A percentile compares a stretch with the other conserved stretches of the same genome.
Evolutionary conservation across 495 filamentous ascomycete genomes (phyloP).

Genomic region (Pyronema domesticum): DNA sequence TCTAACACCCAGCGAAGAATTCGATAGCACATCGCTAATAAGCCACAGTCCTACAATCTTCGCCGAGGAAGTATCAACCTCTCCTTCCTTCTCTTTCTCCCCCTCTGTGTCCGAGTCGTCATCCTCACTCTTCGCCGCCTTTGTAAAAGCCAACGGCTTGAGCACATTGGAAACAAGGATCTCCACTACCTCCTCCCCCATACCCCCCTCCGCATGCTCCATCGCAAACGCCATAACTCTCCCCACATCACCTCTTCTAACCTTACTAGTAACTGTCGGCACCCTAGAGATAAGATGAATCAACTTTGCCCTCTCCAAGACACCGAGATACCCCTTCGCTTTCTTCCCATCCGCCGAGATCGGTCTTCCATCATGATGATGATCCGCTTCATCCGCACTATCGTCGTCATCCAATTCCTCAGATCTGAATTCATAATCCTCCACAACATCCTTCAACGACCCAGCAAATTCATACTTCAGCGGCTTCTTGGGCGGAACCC

Average conservation of each 20-base stretch:
- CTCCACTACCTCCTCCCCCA: slow-evolving; percentile 74
- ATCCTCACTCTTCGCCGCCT: slow-evolving; percentile 23
- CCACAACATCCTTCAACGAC: slow-evolving; percentile 14
- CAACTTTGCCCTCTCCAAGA: slow-evolving; percentile 67
- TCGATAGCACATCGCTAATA: slow-evolving; percentile 74
- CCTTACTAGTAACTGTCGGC: slow-evolving; percentile 52
- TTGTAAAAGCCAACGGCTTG: slow-evolving; percentile 30
- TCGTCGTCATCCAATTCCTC: slow-evolving; percentile 54
- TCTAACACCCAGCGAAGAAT: slow-evolving; percentile 65
- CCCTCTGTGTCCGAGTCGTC: slow-evolving; percentile 25
- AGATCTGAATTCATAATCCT: slow-evolving; percentile 17
- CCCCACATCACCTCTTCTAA: slow-evolving; percentile 73
- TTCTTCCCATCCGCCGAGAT: slow-evolving; percentile 41
- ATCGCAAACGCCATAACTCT: slow-evolving; percentile 80
- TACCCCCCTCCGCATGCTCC: slow-evolving; percentile 54
- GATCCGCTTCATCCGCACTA: slow-evolving; percentile 53
- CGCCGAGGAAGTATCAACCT: slow-evolving; percentile 50
- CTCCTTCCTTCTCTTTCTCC: slow-evolving; percentile 20
- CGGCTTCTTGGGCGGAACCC: slow-evolving; percentile 17
- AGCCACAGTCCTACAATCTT: slow-evolving; percentile 72
- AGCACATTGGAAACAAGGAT: slow-evolving; percentile 59
- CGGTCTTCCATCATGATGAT: slow-evolving; percentile 34
- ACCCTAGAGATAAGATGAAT: slow-evolving; percentile 36
- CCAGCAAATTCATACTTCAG: slow-evolving; percentile 23
- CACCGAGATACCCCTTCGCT: slow-evolving; percentile 51